Evolutionary conservation across 805 yeast genomes (phyloP).

Genomic region (Starmerella apis): DNA sequence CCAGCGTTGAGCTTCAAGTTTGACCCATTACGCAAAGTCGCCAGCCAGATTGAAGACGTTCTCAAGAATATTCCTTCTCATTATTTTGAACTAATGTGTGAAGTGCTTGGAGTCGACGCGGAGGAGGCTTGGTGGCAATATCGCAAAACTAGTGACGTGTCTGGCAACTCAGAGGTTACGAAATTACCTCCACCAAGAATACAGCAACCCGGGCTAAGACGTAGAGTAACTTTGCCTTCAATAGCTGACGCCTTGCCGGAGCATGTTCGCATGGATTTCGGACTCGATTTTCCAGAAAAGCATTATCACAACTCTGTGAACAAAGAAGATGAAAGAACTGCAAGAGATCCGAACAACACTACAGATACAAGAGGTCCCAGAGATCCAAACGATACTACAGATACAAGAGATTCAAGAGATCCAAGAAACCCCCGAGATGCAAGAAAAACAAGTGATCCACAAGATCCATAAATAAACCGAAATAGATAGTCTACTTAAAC

Average conservation of each 20-base stretch:
- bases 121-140: background rate
- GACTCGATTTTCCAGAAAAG: background rate
- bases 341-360: too few relatives aligned
- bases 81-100: conserved; percentile 6
- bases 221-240: background rate
- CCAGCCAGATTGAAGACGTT: conserved; percentile 31
- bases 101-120: conserved; percentile 8
- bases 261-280: background rate
- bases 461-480: too few relatives aligned
- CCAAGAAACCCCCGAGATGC: too few relatives aligned
- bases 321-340: background rate
- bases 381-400: too few relatives aligned
- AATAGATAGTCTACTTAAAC: too few relatives aligned
- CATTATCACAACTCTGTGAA: background rate
- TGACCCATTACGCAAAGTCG: conserved; percentile 36
- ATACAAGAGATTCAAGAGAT: too few relatives aligned
- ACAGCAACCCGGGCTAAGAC: background rate
- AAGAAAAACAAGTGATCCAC: too few relatives aligned
- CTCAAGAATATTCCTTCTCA: conserved; percentile 24
- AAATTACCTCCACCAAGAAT: background rate
- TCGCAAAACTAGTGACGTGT: background rate
- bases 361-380: too few relatives aligned
- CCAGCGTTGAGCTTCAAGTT: conserved; percentile 72
- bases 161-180: background rate
- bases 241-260: conserved; percentile 2